Percentiles rank a stretch among this genome's conserved stretches.
phyloP scores from a whole-genome alignment of 139 green algal species.

The Chlorella ohadii region DNA sequence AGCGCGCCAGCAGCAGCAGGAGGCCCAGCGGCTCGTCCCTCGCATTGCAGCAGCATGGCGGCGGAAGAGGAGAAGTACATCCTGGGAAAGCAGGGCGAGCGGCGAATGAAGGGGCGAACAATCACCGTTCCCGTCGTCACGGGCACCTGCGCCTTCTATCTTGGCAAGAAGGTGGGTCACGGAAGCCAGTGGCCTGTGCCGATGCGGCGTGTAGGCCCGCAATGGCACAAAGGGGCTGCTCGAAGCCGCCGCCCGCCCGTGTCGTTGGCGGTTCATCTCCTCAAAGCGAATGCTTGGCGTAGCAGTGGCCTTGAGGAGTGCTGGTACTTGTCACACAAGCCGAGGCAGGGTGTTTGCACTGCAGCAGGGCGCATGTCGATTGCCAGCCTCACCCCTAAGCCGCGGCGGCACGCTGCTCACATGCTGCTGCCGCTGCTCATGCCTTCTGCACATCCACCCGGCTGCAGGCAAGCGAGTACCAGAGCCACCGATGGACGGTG shows the following conservation, averaged over 20 bases:
- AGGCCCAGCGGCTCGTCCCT: neutral
- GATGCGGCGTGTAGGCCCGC: neutral
- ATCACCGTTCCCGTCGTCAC: conserved; percentile 30
- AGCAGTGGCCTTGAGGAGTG: too few relatives aligned
- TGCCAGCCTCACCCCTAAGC: too few relatives aligned
- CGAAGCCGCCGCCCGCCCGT: neutral
- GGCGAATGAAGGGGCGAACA: conserved; percentile 25
- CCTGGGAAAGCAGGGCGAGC: conserved; percentile 19
- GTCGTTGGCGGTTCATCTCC: too few relatives aligned
- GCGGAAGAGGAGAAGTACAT: conserved; percentile 9
- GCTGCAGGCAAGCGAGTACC: conserved; percentile 70
- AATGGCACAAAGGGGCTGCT: neutral
- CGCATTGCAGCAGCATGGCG: neutral
- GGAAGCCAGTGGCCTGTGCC: neutral
- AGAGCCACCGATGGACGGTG: conserved; percentile 93
- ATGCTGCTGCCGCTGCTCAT: neutral
- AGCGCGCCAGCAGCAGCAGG: neutral
- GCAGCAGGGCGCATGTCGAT: too few relatives aligned
- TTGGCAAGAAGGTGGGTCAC: conserved; percentile 90
- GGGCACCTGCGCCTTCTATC: conserved; percentile 86
- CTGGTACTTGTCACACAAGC: too few relatives aligned
- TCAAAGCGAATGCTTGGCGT: too few relatives aligned
- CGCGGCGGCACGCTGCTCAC: too few relatives aligned
- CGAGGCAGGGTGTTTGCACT: too few relatives aligned
- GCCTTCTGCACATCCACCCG: neutral